phyloP scores from a whole-genome alignment of 805 yeast species.

The Maudiozyma pseudohumilis region DNA sequence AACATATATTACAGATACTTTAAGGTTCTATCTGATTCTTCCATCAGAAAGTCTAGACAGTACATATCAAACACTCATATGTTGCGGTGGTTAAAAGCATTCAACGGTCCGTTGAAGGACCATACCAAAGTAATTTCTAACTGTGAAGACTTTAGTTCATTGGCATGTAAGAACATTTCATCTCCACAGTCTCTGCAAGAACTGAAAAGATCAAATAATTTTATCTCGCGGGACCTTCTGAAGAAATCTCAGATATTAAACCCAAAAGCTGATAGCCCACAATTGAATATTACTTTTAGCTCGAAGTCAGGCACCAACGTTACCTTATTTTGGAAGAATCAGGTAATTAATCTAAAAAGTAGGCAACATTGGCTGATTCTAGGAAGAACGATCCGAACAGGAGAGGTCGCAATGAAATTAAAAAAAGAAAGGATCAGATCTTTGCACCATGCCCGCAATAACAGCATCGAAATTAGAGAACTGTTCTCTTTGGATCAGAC shows the following conservation, averaged over 20 bases:
- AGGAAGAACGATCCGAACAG: constrained; percentile 15
- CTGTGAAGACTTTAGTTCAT: too few species aligned
- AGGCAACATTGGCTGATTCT: constrained; percentile 21
- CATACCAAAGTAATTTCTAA: too few species aligned
- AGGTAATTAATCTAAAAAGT: constrained; percentile 14
- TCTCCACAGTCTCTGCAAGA: constrained; percentile 11
- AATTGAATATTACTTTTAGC: background rate
- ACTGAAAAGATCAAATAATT: constrained; percentile 13
- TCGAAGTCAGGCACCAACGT: background rate
- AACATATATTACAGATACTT: constrained; percentile 16
- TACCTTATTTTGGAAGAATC: constrained; percentile 11
- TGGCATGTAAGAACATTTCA: constrained; percentile 9
- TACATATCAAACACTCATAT: constrained; percentile 7
- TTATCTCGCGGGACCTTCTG: constrained; percentile 8
- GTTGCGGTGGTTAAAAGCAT: constrained; percentile 3
- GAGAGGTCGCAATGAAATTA: constrained; percentile 8
- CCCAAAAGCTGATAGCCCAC: background rate
- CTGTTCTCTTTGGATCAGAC: constrained; percentile 21
- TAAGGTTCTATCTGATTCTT: constrained; percentile 3
- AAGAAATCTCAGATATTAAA: constrained; percentile 10
- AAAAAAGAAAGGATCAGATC: constrained; percentile 5
- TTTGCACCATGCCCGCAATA: background rate
- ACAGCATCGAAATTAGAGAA: constrained; percentile 9
- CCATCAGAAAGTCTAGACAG: constrained; percentile 5
- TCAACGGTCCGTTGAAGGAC: constrained; percentile 1